Conservation (phyloP, 2,329 filamentous ascomycete genomes). For the Ascochyta pisi region DNA sequence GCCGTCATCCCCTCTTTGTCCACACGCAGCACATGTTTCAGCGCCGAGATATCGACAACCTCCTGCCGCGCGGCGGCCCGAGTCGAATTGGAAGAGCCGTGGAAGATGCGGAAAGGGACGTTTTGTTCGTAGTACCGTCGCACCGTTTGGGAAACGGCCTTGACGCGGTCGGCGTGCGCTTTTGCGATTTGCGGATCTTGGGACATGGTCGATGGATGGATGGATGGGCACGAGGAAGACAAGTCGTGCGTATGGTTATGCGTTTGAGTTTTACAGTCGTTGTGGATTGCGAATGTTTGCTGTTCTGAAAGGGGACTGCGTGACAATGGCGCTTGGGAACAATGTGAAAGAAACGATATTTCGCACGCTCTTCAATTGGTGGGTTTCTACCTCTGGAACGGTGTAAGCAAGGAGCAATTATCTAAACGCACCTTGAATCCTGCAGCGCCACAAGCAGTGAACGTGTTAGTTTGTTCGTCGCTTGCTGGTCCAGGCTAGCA, state of each 20-base stretch:
- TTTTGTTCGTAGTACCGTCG: constrained; percentile 17
- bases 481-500: background rate
- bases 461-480: background rate
- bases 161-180: constrained; percentile 18
- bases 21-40: constrained; percentile 54
- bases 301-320: too few species aligned
- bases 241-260: background rate
- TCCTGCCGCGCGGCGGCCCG: constrained; percentile 2
- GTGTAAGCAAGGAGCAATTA: background rate
- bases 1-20: constrained; percentile 50
- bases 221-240: background rate
- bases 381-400: background rate
- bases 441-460: background rate
- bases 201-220: background rate
- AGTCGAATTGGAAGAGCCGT: constrained; percentile 59
- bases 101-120: constrained; percentile 55
- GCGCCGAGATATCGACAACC: constrained; percentile 51
- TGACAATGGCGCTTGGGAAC: background rate
- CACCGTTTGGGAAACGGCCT: constrained; percentile 12
- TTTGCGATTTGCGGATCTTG: background rate
- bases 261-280: background rate
- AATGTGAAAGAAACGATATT: constrained; percentile 1
- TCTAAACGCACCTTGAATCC: background rate
- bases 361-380: background rate
- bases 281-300: background rate